Evolutionary conservation across 257 asterid species (phyloP), one percentile per base, ranked within the genome.

Genomic region (Ligustrum vulgare): DNA sequence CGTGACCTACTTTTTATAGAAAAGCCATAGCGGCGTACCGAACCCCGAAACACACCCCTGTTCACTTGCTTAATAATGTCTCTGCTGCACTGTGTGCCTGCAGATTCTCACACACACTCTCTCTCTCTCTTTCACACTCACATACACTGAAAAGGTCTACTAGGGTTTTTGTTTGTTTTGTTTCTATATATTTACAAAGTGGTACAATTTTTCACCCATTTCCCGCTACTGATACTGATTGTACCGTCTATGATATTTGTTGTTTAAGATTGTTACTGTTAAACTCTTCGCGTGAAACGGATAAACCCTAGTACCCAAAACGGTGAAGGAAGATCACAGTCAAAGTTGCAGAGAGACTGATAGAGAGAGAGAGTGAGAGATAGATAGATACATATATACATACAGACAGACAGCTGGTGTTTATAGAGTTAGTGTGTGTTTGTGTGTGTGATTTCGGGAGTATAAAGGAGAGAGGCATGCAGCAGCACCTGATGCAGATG

Each of bases 401-500:
- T 71, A 22, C 18, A 66, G 15, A 77, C 0, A 67, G 16, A 28
- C 3, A 37, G 31, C 4, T 56, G 25, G 7, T n/a, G 22, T 56
- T 22, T 56, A 20, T 0, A 54, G 28, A 67, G 72, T n/a, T n/a
- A 86, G 74, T 75, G 77, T 72, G 78, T 79, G 80, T 85, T 8
- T 64, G 68, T 82, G 74, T 49, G 83, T 76, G 82, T 41, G 81
- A 18, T 76, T 81, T 81, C 31, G 76, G 80, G 86, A 70, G 68
- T 84, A 83, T 74, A 86, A 84, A 80, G 82, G 68, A 39, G 69
- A 82, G 82, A 84, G 86, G 87, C 87, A 89, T 86, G 89, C 97
- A 83, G 86, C 89, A 92, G 96, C 97, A 94, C 97, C 97, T 89
- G 98, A 88, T 92, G 91, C 97, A 94, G 95, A 88, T 90, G 90